Evolutionary conservation across 768 basidiomycete genomes (phyloP), one percentile per base, ranked within the genome.

Genomic region (Artomyces pyxidatus): DNA sequence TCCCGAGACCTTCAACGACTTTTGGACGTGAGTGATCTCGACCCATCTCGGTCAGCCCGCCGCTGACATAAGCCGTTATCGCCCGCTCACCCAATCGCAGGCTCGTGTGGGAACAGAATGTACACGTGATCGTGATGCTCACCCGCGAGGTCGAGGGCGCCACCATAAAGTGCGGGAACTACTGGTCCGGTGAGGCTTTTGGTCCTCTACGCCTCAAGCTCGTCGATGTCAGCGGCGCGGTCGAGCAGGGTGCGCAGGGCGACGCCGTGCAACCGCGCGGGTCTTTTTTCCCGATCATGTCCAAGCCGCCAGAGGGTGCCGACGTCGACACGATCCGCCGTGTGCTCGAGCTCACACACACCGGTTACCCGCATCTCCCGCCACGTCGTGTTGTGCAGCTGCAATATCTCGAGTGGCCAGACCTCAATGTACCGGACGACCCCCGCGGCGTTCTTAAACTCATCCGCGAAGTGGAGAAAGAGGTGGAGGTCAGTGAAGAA

Each of bases 91-190:
- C n/a, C n/a, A n/a, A n/a, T 27, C 27, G 16, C 48, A 90, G 88
- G 27, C 74, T 97, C 14, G 82, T 86, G 46, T 95, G 92, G 87
- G 90, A 97, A 61, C 93, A 97, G 65, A 85, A 89, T 56, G 88
- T 96, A 0, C 85, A 87, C 54, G 89, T 96, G 43, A 91, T 98
- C 55, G 87, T 96, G 53, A 98, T 97, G 95, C 80, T 98, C 49
- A 97, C 95, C 3, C 83, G 85, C 50, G 89, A 95, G 61, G 74
- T 87, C 49, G 95, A 98, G 63, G 88, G 88, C 43, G 76, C 88
- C 17, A 78, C 81, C 62, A 73, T 92, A 59, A 97, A 98, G 65
- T 96, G 95, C 62, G 89, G 91, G 25, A 70, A 81, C 25, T 98
- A 98, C 63, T 98, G 93, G 92, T 71, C 72, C 14, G 77, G 79